Conservation (phyloP, 1,284 basidiomycete species). For the Trichosporon ovoides region DNA sequence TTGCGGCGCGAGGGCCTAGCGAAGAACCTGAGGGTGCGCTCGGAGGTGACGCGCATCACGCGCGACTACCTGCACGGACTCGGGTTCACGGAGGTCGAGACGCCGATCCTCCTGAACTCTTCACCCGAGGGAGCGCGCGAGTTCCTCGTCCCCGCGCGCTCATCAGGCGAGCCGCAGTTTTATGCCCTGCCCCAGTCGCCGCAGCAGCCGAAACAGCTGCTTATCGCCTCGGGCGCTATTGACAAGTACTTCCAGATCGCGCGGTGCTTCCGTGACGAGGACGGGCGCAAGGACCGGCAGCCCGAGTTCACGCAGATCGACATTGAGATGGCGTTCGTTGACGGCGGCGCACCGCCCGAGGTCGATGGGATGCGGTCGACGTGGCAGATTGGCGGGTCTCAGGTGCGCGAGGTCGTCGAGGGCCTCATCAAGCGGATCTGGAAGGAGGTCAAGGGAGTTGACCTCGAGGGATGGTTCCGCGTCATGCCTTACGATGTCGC, state of each 20-base stretch:
- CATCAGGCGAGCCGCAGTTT: constrained; percentile 57
- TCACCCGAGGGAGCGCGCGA: constrained; percentile 92
- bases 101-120: constrained; percentile 84
- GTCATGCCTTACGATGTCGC: constrained; percentile 82
- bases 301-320: constrained; percentile 97
- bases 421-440: constrained; percentile 67
- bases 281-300: constrained; percentile 86
- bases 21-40: constrained; percentile 71
- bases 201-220: constrained; percentile 90
- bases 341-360: constrained; percentile 57
- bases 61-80: constrained; percentile 67
- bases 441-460: constrained; percentile 57
- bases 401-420: constrained; percentile 73
- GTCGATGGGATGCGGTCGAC: constrained; percentile 37
- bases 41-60: constrained; percentile 69
- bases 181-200: constrained; percentile 92
- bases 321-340: constrained; percentile 92
- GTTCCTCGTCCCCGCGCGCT: constrained; percentile 84
- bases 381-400: constrained; percentile 78
- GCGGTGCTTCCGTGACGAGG: constrained; percentile 90
- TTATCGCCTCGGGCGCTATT: constrained; percentile 83
- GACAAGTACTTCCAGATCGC: constrained; percentile 90
- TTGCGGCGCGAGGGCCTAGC: constrained; percentile 69
- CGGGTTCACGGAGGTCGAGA: constrained; percentile 86
- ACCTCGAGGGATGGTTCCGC: constrained; percentile 59